A percentile compares a stretch with the other conserved stretches of the same genome.
Conservation (phyloP, 2,329 filamentous ascomycete species). For the Dactylonectria estremocensis region DNA sequence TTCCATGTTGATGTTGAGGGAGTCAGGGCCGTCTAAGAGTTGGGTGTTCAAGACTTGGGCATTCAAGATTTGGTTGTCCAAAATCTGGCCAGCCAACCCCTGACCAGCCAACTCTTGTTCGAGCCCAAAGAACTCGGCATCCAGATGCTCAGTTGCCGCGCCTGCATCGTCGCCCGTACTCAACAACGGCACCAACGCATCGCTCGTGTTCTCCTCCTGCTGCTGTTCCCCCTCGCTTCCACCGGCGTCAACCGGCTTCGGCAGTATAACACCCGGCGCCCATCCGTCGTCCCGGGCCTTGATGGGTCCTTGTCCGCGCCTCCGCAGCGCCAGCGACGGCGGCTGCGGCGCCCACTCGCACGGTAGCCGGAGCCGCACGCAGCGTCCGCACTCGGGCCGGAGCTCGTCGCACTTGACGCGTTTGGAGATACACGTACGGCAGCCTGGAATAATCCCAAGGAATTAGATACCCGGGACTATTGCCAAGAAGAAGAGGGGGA, state of each 20-base stretch:
- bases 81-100: too few relatives aligned
- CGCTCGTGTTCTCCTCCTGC: neutral
- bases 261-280: constrained; percentile 20
- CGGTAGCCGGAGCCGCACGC: constrained; percentile 19
- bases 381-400: constrained; percentile 20
- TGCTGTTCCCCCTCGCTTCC: neutral
- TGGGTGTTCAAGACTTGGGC: too few relatives aligned
- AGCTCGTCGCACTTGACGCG: constrained; percentile 31
- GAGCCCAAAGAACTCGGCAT: neutral
- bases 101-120: neutral
- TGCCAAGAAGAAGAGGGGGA: too few relatives aligned
- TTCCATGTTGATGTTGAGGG: neutral
- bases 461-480: too few relatives aligned
- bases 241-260: neutral
- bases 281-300: constrained; percentile 23
- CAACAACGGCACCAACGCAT: neutral
- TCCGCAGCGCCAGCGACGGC: constrained; percentile 17
- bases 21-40: neutral
- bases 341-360: constrained; percentile 21
- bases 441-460: constrained; percentile 11
- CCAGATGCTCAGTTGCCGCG: neutral
- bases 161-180: neutral
- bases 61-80: too few relatives aligned
- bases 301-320: constrained; percentile 25
- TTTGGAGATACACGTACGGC: constrained; percentile 26